Percentiles rank a stretch among this genome's conserved stretches.
These are phyloP conservation scores for Beauveria australis DNA, from an alignment of 2,329 filamentous ascomycete genomes.

Conservation along the genomic window DNA sequence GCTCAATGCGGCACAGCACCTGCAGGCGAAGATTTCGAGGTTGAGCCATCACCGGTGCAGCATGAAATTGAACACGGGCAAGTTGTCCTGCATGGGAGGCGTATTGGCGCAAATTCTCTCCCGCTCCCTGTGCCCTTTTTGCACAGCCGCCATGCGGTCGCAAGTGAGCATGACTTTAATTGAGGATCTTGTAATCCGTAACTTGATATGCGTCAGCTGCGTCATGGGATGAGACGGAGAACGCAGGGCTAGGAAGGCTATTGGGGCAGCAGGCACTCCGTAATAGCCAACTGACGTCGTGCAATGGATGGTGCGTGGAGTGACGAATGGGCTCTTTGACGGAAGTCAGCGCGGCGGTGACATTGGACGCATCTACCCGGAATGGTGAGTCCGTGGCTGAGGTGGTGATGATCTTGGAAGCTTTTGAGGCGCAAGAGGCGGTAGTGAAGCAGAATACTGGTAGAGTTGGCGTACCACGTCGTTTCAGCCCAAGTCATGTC, in stretches of 20 bases:
- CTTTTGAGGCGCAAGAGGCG: neutral
- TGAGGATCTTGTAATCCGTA: neutral
- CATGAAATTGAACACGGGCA: neutral
- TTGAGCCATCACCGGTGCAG: neutral
- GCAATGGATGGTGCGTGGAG: neutral
- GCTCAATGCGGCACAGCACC: neutral
- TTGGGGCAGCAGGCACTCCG: neutral
- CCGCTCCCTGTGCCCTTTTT: too few relatives aligned
- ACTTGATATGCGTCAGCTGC: neutral
- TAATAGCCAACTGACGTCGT: neutral
- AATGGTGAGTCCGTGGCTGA: neutral
- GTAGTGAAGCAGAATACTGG: neutral
- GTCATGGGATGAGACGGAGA: neutral
- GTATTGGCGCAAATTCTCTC: neutral
- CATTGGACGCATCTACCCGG: neutral
- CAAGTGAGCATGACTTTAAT: too few relatives aligned
- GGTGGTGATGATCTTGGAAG: neutral
- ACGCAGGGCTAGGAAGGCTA: neutral
- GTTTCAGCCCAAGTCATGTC: neutral
- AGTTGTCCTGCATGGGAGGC: neutral
- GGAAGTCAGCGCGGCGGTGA: neutral
- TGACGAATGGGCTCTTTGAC: neutral
- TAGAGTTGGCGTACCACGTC: neutral
- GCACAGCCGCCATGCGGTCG: neutral
- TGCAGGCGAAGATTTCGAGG: slow-evolving; percentile 2